These are phyloP conservation scores for Zymoseptoria pseudotritici DNA, from an alignment of 2,329 filamentous ascomycete genomes.

Conservation along the genomic window DNA sequence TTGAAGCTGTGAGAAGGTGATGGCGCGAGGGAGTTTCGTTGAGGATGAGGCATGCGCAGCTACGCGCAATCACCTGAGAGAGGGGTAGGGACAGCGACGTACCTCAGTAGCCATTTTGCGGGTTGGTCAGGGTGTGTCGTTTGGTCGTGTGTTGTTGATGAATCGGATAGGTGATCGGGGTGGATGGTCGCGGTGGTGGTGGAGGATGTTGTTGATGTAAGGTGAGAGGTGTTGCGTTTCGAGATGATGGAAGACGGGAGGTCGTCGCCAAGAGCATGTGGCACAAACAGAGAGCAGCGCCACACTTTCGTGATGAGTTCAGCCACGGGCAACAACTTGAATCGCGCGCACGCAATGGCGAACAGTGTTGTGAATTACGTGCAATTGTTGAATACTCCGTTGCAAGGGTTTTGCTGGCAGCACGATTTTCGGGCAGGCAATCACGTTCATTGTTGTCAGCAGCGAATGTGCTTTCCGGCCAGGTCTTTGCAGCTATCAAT, in stretches of 20 bases:
- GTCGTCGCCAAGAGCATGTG: background rate
- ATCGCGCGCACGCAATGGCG: background rate
- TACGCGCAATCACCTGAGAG: conserved; percentile 18
- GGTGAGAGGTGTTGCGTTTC: background rate
- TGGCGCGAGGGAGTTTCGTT: conserved; percentile 20
- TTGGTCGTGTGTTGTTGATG: background rate
- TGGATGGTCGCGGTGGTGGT: background rate
- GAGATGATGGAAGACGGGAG: background rate
- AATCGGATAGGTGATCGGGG: background rate
- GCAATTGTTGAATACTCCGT: background rate
- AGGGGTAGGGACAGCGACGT: conserved; percentile 37
- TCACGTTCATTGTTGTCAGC: background rate
- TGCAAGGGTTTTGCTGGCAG: no score
- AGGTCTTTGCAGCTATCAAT: background rate
- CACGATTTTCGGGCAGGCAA: background rate
- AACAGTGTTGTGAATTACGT: background rate
- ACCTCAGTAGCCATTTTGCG: conserved; percentile 55
- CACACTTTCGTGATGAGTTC: background rate
- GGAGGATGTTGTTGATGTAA: background rate
- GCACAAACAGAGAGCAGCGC: background rate
- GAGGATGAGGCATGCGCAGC: conserved; percentile 25
- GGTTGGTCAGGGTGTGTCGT: background rate
- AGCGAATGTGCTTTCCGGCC: background rate
- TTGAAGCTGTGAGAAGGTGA: background rate
- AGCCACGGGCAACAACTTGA: background rate